A percentile compares a stretch with the other conserved stretches of the same genome.
These are phyloP conservation scores for Exophiala mesophila DNA, from an alignment of 2,329 filamentous ascomycete genomes.

Conservation along the genomic window DNA sequence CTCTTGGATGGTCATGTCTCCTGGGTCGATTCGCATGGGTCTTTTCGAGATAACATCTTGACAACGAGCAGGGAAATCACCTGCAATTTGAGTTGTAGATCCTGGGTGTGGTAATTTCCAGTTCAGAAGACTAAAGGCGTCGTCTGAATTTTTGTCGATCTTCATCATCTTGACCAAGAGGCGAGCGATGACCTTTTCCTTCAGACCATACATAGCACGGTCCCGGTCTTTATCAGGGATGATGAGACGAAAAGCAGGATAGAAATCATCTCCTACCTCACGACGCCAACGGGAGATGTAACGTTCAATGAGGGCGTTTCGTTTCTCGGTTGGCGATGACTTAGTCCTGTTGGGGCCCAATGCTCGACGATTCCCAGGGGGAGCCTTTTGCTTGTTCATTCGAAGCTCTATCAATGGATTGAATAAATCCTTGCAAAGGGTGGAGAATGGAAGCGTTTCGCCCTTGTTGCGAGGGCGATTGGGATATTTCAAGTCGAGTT, in stretches of 20 bases:
- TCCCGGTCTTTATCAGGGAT: slow-evolving; percentile 90
- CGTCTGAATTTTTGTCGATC: slow-evolving; percentile 84
- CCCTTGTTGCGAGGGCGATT: slow-evolving; percentile 76
- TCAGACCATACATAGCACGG: slow-evolving; percentile 86
- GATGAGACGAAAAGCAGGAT: slow-evolving; percentile 85
- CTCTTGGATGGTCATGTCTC: slow-evolving; percentile 78
- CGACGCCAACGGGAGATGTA: slow-evolving; percentile 85
- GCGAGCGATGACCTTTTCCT: slow-evolving; percentile 86
- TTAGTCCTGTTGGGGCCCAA: slow-evolving; percentile 51
- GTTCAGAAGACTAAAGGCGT: slow-evolving; percentile 76
- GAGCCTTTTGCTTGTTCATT: slow-evolving; percentile 66
- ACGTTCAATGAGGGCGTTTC: slow-evolving; percentile 72
- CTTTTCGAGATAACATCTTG: slow-evolving; percentile 81
- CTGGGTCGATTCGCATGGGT: slow-evolving; percentile 66
- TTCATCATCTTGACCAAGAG: slow-evolving; percentile 88
- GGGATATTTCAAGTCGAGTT: slow-evolving; percentile 61
- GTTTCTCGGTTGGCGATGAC: slow-evolving; percentile 69
- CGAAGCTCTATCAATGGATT: slow-evolving; percentile 74
- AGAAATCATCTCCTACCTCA: slow-evolving; percentile 87
- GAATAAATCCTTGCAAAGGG: slow-evolving; percentile 72
- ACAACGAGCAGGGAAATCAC: slow-evolving; percentile 88
- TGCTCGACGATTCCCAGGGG: slow-evolving; percentile 52
- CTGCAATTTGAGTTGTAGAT: slow-evolving; percentile 61
- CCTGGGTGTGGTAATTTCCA: slow-evolving; percentile 84
- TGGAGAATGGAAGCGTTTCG: slow-evolving; percentile 75